Evolutionary conservation across 164 flowering plant species (phyloP).

Genomic region (Pachysandra terminalis): DNA sequence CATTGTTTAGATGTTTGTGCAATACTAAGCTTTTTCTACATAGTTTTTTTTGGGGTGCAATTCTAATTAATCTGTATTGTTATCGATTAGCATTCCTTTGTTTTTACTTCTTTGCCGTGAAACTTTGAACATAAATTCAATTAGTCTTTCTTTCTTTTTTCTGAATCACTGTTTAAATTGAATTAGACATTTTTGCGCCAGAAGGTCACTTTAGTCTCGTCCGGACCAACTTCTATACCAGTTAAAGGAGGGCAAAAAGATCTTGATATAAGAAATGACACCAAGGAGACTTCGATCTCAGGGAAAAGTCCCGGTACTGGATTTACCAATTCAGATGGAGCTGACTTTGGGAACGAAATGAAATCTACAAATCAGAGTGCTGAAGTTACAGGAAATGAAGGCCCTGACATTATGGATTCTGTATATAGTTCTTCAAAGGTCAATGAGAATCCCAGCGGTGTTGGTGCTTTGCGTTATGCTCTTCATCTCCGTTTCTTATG

Average conservation of each 20-base stretch:
- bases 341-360: conserved; percentile 10
- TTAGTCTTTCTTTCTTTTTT: too few species aligned
- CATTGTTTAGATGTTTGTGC: neutral
- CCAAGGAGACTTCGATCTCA: conserved; percentile 15
- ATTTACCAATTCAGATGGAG: conserved; percentile 10
- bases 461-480: conserved; percentile 88
- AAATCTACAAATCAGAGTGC: conserved; percentile 11
- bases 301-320: conserved; percentile 17
- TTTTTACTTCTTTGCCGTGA: neutral
- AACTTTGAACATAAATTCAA: conserved; percentile 59
- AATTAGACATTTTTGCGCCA: conserved; percentile 87
- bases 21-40: neutral
- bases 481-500: conserved; percentile 88
- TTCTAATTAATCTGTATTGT: too few species aligned
- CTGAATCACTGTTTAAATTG: neutral
- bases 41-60: too few species aligned
- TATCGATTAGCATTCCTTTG: conserved; percentile 3
- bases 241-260: conserved; percentile 28
- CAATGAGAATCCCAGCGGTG: conserved; percentile 40
- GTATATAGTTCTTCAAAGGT: conserved; percentile 39
- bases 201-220: conserved; percentile 64
- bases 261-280: conserved; percentile 20
- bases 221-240: conserved; percentile 11
- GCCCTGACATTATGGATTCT: conserved; percentile 28
- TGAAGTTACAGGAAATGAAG: conserved; percentile 19